Percentiles rank a stretch among this genome's conserved stretches.
These are phyloP conservation scores for Coffea humblotiana DNA, from an alignment of 305 asterid species.

Conservation along the genomic window DNA sequence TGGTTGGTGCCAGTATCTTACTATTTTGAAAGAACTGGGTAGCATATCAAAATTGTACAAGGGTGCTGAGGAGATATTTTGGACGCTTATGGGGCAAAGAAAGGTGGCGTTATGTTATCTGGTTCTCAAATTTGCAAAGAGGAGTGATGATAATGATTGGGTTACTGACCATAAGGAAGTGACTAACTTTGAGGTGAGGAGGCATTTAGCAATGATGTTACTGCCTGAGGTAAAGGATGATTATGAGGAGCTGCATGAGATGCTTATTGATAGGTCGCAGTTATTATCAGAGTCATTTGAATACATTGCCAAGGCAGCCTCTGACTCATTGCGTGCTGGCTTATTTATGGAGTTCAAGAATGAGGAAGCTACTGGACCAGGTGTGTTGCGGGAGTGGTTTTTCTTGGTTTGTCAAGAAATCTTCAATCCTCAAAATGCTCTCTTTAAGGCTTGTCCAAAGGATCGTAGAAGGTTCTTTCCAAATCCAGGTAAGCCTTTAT, in stretches of 20 bases:
- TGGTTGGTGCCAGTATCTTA: constrained; percentile 61
- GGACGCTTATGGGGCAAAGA: constrained; percentile 55
- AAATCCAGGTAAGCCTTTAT: constrained; percentile 24
- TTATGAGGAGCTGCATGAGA: constrained; percentile 77
- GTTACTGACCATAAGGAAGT: constrained; percentile 73
- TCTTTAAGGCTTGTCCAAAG: constrained; percentile 68
- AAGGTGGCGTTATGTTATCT: constrained; percentile 63
- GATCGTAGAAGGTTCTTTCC: constrained; percentile 34
- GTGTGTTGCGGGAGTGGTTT: constrained; percentile 97
- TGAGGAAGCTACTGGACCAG: constrained; percentile 90
- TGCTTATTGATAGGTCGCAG: constrained; percentile 87
- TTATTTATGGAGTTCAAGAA: constrained; percentile 92
- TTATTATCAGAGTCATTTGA: constrained; percentile 82
- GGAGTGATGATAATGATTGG: constrained; percentile 72
- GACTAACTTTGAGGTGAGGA: constrained; percentile 79
- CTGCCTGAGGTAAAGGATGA: constrained; percentile 88
- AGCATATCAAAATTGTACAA: constrained; percentile 52
- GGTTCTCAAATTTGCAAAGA: constrained; percentile 61
- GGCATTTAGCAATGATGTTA: constrained; percentile 74
- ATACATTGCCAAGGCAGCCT: constrained; percentile 64
- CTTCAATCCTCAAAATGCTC: constrained; percentile 88
- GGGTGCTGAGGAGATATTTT: constrained; percentile 59
- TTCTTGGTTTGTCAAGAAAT: constrained; percentile 84
- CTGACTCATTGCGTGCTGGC: constrained; percentile 66
- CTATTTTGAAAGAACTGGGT: constrained; percentile 65